Evolutionary conservation across 441 rosid genomes (phyloP).

Genomic region (Pelargonium australe): DNA sequence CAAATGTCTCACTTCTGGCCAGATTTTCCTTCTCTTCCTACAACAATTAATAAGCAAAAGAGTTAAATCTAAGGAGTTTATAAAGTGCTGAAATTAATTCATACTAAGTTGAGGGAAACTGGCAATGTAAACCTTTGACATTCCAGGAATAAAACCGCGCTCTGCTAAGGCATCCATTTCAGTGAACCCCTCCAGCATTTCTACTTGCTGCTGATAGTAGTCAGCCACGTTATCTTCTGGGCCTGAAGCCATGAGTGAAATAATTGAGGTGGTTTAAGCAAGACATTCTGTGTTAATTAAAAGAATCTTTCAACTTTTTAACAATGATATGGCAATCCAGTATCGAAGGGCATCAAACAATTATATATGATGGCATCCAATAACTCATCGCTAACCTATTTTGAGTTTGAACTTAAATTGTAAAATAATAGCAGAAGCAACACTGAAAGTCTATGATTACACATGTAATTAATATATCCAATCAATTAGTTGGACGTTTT

Average conservation of each 20-base stretch:
- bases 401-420: not conserved
- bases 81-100: not conserved
- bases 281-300: not conserved
- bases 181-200: conserved; percentile 36
- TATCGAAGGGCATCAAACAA: not conserved
- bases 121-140: conserved; percentile 28
- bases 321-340: not conserved
- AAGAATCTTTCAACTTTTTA: not conserved
- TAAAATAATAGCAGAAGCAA: not conserved
- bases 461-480: not conserved
- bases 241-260: not conserved
- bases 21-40: conserved; percentile 39
- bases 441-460: not conserved
- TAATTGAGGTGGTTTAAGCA: not conserved
- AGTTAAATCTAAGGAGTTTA: not conserved
- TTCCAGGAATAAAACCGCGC: conserved; percentile 36
- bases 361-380: not conserved
- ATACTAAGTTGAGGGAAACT: not conserved
- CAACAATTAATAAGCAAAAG: not conserved
- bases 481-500: not conserved
- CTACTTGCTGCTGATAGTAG: conserved; percentile 45
- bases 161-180: conserved; percentile 45
- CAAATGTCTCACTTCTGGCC: conserved; percentile 37
- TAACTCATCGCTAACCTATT: not conserved
- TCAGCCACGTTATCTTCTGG: conserved; percentile 28